Percentiles rank a stretch among this genome's conserved stretches.
Conservation (phyloP, 176 grass and related monocot species). For the Cymbopogon citratus region DNA sequence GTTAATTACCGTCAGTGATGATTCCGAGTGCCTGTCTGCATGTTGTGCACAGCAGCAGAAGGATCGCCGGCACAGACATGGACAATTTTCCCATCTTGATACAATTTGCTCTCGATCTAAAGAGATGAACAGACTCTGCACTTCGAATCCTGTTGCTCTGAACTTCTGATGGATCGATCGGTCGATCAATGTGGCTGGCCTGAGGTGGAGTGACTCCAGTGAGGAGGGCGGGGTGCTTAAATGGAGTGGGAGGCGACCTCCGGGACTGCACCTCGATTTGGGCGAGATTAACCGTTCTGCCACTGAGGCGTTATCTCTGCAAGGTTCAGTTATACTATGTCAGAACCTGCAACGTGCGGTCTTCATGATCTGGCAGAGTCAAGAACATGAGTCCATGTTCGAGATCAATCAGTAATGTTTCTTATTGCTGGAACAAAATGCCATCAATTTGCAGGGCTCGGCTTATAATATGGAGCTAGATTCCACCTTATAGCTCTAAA, state of each 20-base stretch:
- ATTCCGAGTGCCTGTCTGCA: slow-evolving; percentile 35
- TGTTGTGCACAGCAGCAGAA: slow-evolving; percentile 31
- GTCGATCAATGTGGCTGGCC: no score
- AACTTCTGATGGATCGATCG: no score
- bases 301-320: neutral
- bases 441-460: neutral
- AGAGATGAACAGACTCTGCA: no score
- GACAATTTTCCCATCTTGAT: slow-evolving; percentile 29
- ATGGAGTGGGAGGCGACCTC: no score
- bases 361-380: slow-evolving; percentile 4
- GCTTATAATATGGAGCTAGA: neutral
- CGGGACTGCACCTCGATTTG: no score
- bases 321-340: neutral
- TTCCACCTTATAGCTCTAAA: neutral
- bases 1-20: slow-evolving; percentile 68
- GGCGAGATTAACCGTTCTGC: no score
- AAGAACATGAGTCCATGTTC: neutral
- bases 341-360: slow-evolving; percentile 22
- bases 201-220: no score
- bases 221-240: no score
- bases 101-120: no score
- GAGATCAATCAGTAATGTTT: neutral
- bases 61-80: slow-evolving; percentile 17
- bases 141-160: no score
- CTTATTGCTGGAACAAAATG: neutral